Evolutionary conservation across 345 rosid genomes (phyloP).

Genomic region (Geranium rotundifolium): DNA sequence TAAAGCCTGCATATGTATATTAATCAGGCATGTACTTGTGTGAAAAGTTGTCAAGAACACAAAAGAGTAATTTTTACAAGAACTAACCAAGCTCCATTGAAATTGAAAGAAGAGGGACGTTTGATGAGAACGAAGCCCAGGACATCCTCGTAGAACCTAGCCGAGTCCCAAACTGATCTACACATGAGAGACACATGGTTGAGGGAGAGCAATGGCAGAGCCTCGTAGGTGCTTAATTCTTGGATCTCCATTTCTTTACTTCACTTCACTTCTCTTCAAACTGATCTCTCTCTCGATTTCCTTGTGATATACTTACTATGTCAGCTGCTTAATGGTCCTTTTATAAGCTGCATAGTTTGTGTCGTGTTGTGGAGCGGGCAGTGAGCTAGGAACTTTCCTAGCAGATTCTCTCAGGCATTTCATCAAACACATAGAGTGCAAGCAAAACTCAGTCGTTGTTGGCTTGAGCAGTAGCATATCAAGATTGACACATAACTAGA

Average conservation of each 20-base stretch:
- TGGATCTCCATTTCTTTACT: conserved; percentile 14
- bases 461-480: neutral
- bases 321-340: conserved; percentile 1
- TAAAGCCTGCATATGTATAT: conserved; percentile 28
- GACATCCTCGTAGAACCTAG: conserved; percentile 33
- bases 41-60: neutral
- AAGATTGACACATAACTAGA: neutral
- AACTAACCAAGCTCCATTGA: conserved; percentile 49
- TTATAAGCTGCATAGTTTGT: conserved; percentile 9
- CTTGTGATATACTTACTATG: neutral
- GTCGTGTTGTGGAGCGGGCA: neutral
- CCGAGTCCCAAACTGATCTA: conserved; percentile 37
- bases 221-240: conserved; percentile 21
- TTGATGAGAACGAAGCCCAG: conserved; percentile 44
- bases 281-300: neutral
- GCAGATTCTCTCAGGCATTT: conserved; percentile 15
- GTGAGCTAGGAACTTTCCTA: conserved; percentile 26
- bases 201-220: conserved; percentile 40
- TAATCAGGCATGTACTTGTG: neutral
- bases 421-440: neutral
- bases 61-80: neutral
- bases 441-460: neutral
- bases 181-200: conserved; percentile 44
- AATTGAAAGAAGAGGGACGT: conserved; percentile 55
- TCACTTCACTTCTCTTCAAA: neutral